These are phyloP conservation scores for Rhodotorula toruloides DNA, from an alignment of 768 basidiomycete species.

Conservation along the genomic window DNA sequence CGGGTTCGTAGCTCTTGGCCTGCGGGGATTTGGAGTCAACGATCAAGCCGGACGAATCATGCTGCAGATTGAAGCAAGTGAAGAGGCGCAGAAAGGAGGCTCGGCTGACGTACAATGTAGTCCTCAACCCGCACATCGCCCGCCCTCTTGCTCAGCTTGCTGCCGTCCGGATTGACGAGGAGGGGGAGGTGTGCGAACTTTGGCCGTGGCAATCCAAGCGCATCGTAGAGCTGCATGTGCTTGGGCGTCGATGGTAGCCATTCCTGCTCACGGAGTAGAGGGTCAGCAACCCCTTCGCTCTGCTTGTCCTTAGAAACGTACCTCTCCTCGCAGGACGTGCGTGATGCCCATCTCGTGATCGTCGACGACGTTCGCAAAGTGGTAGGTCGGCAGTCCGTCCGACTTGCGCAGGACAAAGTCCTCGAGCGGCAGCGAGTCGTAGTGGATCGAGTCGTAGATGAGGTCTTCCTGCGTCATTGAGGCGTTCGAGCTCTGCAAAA, in stretches of 20 bases:
- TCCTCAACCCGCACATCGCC: constrained; percentile 82
- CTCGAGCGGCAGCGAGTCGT: constrained; percentile 35
- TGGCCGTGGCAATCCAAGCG: constrained; percentile 65
- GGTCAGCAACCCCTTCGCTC: too few relatives aligned
- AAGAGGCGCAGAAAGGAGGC: too few relatives aligned
- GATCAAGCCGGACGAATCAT: not conserved
- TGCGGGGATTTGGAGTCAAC: constrained; percentile 43
- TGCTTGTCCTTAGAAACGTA: constrained; percentile 35
- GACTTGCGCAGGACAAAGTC: constrained; percentile 90
- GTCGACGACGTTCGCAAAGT: constrained; percentile 90
- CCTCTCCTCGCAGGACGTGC: constrained; percentile 92
- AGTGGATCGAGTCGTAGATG: constrained; percentile 32
- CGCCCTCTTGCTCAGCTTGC: constrained; percentile 90
- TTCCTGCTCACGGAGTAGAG: constrained; percentile 56
- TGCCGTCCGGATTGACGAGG: constrained; percentile 78
- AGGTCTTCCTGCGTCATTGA: constrained; percentile 12
- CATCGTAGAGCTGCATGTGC: constrained; percentile 81
- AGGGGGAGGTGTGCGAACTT: constrained; percentile 87
- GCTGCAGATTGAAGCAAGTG: not conserved
- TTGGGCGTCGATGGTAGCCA: constrained; percentile 91
- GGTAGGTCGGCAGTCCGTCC: constrained; percentile 91
- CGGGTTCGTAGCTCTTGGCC: constrained; percentile 84
- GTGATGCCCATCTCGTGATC: constrained; percentile 95
- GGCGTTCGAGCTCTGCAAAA: constrained; percentile 15
- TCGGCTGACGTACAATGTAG: constrained; percentile 61